phyloP scores from a whole-genome alignment of 1,284 basidiomycete species.

The Cutaneotrichosporon cavernicola region DNA sequence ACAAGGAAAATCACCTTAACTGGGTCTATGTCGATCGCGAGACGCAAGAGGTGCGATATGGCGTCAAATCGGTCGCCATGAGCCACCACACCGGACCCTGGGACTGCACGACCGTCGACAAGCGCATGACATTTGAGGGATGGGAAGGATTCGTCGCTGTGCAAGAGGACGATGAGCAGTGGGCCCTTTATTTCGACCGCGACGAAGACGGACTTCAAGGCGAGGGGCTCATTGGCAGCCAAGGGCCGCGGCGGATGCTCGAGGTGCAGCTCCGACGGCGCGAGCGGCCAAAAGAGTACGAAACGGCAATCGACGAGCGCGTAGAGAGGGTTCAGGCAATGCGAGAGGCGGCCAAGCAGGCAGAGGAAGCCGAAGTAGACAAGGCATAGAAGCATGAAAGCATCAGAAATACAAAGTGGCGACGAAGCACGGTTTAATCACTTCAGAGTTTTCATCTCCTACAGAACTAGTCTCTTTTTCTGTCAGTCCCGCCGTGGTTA shows the following conservation, averaged over 20 bases:
- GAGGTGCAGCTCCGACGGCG: neutral
- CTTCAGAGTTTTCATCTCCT: neutral
- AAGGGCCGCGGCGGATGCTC: constrained; percentile 5
- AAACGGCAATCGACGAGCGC: constrained; percentile 3
- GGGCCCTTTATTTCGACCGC: constrained; percentile 26
- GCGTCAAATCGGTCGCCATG: constrained; percentile 17
- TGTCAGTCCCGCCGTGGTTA: neutral
- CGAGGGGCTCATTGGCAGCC: constrained; percentile 11
- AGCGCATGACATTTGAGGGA: constrained; percentile 25
- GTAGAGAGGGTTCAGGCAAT: constrained; percentile 1
- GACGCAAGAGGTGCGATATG: constrained; percentile 27
- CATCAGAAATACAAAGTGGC: neutral
- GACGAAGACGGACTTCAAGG: constrained; percentile 23
- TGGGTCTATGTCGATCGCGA: constrained; percentile 27
- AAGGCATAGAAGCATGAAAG: neutral
- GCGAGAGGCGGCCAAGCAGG: neutral
- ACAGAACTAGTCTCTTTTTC: neutral
- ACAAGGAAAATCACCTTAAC: constrained; percentile 26
- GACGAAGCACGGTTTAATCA: neutral
- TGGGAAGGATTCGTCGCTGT: constrained; percentile 28
- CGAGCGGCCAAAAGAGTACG: constrained; percentile 4
- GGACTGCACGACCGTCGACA: constrained; percentile 24
- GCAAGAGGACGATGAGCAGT: constrained; percentile 23
- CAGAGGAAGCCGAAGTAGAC: constrained; percentile 2
- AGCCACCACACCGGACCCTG: constrained; percentile 22